A percentile compares a stretch with the other conserved stretches of the same genome.
Evolutionary conservation across 2,329 filamentous ascomycete genomes (phyloP).

Genomic region (Phoma herbarum): DNA sequence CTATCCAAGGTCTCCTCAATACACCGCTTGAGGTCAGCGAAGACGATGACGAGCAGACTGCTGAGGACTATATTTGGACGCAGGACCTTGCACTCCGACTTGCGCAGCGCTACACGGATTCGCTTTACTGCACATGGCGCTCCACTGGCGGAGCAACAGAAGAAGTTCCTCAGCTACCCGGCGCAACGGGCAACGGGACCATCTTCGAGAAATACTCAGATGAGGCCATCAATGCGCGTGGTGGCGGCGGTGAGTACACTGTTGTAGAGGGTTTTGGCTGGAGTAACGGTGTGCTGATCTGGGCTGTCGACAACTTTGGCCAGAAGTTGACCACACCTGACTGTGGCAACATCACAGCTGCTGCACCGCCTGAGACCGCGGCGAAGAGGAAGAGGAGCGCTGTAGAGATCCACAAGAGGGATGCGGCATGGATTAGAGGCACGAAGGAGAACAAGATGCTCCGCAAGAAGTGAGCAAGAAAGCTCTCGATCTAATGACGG

Average conservation of each 20-base stretch:
- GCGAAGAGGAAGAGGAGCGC: slow-evolving; percentile 43
- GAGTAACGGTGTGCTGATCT: slow-evolving; percentile 74
- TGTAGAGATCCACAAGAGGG: slow-evolving; percentile 40
- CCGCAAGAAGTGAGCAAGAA: slow-evolving; percentile 1
- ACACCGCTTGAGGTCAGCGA: slow-evolving; percentile 65
- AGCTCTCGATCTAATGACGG: background rate
- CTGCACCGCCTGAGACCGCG: slow-evolving; percentile 23
- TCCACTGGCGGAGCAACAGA: slow-evolving; percentile 70
- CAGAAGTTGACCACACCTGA: slow-evolving; percentile 64
- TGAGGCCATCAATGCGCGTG: slow-evolving; percentile 67
- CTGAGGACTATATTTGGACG: slow-evolving; percentile 59
- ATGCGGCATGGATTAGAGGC: slow-evolving; percentile 46
- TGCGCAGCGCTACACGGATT: slow-evolving; percentile 72
- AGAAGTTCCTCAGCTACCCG: slow-evolving; percentile 33
- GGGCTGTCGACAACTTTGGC: slow-evolving; percentile 70
- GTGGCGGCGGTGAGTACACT: slow-evolving; percentile 72
- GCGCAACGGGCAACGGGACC: slow-evolving; percentile 63
- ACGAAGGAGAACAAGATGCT: slow-evolving; percentile 26
- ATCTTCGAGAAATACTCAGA: slow-evolving; percentile 77
- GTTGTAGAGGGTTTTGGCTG: slow-evolving; percentile 76
- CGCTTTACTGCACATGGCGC: slow-evolving; percentile 74
- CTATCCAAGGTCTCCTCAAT: slow-evolving; percentile 69
- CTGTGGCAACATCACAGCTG: slow-evolving; percentile 46
- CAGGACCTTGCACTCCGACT: slow-evolving; percentile 66
- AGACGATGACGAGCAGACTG: slow-evolving; percentile 56